A percentile compares a stretch with the other conserved stretches of the same genome.
phyloP scores from a whole-genome alignment of 1,284 basidiomycete genomes.

The Cystobasidiaceae sp. region DNA sequence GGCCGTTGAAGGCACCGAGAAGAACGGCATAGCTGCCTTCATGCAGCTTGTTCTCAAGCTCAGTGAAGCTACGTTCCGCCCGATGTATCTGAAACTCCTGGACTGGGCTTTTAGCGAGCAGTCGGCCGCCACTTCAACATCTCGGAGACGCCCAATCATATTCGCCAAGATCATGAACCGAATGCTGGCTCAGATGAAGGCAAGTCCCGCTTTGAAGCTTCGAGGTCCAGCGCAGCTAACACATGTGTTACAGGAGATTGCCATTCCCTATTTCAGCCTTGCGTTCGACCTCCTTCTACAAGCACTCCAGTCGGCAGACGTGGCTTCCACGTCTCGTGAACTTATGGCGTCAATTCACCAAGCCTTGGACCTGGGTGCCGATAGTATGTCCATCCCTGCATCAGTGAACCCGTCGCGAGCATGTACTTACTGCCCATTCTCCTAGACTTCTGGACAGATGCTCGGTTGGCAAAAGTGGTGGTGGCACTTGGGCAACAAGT shows the following conservation, averaged over 20 bases:
- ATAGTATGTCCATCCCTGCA: conserved; percentile 53
- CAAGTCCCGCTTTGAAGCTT: conserved; percentile 42
- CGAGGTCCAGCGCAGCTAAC: background rate
- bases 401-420: no score
- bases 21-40: conserved; percentile 62
- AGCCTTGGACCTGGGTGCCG: conserved; percentile 73
- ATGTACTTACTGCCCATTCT: background rate
- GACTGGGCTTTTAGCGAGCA: conserved; percentile 83
- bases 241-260: conserved; percentile 58
- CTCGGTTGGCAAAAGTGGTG: conserved; percentile 57
- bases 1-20: conserved; percentile 48
- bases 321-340: conserved; percentile 57
- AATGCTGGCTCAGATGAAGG: conserved; percentile 80
- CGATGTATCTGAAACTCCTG: conserved; percentile 82
- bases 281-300: conserved; percentile 67
- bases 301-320: conserved; percentile 50
- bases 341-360: conserved; percentile 64
- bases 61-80: conserved; percentile 87
- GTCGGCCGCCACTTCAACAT: conserved; percentile 33
- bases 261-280: conserved; percentile 83
- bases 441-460: conserved; percentile 9
- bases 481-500: conserved; percentile 63
- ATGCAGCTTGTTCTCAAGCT: conserved; percentile 85
- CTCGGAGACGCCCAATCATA: conserved; percentile 56
- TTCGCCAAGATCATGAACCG: conserved; percentile 68